These are phyloP conservation scores for Mitragyna speciosa DNA, from an alignment of 257 asterid species.

Conservation along the genomic window DNA sequence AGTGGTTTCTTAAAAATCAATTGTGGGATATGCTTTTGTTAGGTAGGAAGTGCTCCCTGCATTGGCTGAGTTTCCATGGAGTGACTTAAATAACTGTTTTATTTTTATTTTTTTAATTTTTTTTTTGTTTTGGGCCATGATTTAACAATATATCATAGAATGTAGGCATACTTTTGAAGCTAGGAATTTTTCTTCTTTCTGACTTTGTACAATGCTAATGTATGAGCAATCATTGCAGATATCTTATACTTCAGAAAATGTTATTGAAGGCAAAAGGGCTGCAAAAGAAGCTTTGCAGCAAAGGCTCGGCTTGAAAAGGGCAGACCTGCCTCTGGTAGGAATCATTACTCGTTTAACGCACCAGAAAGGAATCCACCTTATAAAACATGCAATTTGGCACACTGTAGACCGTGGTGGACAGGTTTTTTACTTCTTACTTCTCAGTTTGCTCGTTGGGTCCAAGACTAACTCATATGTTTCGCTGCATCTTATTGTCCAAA, in stretches of 20 bases:
- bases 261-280: conserved; percentile 87
- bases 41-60: not conserved
- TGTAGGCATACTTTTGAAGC: not conserved
- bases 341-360: conserved; percentile 93
- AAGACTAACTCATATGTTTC: not conserved
- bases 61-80: not conserved
- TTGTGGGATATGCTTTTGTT: not conserved
- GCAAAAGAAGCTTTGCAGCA: conserved; percentile 95
- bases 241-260: conserved; percentile 83
- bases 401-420: conserved; percentile 90
- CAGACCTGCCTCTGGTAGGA: conserved; percentile 84
- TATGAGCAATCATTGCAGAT: conserved; percentile 47
- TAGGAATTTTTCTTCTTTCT: not conserved
- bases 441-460: not conserved
- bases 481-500: not conserved
- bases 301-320: conserved; percentile 68
- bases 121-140: not conserved
- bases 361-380: conserved; percentile 98
- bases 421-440: conserved; percentile 39
- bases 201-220: conserved; percentile 19
- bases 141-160: not conserved
- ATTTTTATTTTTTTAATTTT: no score
- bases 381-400: conserved; percentile 94
- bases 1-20: not conserved
- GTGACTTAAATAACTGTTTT: not conserved